phyloP scores from a whole-genome alignment of 805 yeast genomes.

The Starmera pachycereana region DNA sequence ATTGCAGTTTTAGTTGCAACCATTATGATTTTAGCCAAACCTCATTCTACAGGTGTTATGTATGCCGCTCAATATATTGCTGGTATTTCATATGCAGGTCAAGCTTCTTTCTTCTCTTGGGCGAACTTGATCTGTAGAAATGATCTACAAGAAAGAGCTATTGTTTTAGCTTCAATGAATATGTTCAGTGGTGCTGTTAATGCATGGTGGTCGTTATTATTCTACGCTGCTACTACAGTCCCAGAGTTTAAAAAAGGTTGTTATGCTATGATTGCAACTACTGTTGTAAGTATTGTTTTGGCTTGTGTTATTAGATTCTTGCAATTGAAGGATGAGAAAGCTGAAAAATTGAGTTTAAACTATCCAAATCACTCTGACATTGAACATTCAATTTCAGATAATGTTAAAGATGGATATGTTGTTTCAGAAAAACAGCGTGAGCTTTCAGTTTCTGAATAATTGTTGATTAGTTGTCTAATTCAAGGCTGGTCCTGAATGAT shows the following conservation, averaged over 20 bases:
- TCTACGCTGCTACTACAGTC: conserved; percentile 40
- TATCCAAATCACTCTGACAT: too few species aligned
- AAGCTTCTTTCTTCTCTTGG: conserved; percentile 54
- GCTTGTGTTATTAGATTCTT: conserved; percentile 31
- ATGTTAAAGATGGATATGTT: too few species aligned
- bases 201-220: conserved; percentile 54
- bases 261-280: conserved; percentile 47
- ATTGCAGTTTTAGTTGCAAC: conserved; percentile 33
- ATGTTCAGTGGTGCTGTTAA: conserved; percentile 54
- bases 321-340: conserved; percentile 26
- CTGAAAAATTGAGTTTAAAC: too few species aligned
- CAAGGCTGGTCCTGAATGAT: too few species aligned
- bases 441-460: too few species aligned
- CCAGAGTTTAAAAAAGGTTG: conserved; percentile 44
- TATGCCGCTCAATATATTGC: conserved; percentile 47
- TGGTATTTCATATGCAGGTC: conserved; percentile 48
- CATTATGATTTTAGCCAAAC: conserved; percentile 34
- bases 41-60: conserved; percentile 26
- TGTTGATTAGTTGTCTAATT: too few species aligned
- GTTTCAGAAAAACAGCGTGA: too few species aligned
- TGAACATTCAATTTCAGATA: too few species aligned
- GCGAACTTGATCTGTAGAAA: conserved; percentile 47
- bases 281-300: conserved; percentile 29
- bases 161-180: conserved; percentile 56
- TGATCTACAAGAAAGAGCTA: conserved; percentile 54